These are phyloP conservation scores for Eutrema salsugineum DNA, from an alignment of 441 rosid genomes.

Conservation along the genomic window DNA sequence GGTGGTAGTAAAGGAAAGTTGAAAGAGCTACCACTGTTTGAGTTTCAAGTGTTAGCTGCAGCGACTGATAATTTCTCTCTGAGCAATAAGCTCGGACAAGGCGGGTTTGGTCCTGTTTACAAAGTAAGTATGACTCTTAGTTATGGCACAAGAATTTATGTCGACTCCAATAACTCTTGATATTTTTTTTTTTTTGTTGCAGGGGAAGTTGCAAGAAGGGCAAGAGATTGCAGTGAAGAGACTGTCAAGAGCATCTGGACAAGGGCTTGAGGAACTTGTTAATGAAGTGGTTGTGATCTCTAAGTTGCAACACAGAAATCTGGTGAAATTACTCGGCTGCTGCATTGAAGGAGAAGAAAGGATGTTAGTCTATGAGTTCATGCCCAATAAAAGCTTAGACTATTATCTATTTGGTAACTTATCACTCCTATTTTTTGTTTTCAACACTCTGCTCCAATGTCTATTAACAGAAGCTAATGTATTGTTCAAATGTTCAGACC, in stretches of 20 bases:
- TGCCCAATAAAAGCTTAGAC: slow-evolving; percentile 58
- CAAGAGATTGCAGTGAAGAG: slow-evolving; percentile 47
- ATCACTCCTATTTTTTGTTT: neutral
- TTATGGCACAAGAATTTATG: neutral
- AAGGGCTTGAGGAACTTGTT: slow-evolving; percentile 40
- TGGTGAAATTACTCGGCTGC: slow-evolving; percentile 48
- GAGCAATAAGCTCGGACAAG: slow-evolving; percentile 46
- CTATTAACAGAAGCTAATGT: slow-evolving; percentile 11
- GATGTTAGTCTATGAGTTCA: slow-evolving; percentile 52
- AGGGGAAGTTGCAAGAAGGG: slow-evolving; percentile 82
- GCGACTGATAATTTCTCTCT: slow-evolving; percentile 40
- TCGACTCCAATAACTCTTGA: neutral
- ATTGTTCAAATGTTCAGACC: slow-evolving; percentile 41
- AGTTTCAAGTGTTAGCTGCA: slow-evolving; percentile 25
- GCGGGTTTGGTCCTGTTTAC: slow-evolving; percentile 35
- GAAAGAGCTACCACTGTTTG: slow-evolving; percentile 42
- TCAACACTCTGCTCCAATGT: neutral
- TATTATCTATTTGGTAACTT: slow-evolving; percentile 23
- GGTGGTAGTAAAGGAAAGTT: slow-evolving; percentile 38
- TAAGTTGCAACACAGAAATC: slow-evolving; percentile 53
- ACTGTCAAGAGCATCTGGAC: slow-evolving; percentile 34
- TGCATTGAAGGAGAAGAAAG: slow-evolving; percentile 49
- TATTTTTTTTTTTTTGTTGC: no score
- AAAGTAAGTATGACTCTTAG: slow-evolving; percentile 16
- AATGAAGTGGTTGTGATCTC: slow-evolving; percentile 53